Evolutionary conservation across 116 monocot genomes (phyloP), one percentile per base, ranked within the genome.

Genomic region (Posidonia oceanica): DNA sequence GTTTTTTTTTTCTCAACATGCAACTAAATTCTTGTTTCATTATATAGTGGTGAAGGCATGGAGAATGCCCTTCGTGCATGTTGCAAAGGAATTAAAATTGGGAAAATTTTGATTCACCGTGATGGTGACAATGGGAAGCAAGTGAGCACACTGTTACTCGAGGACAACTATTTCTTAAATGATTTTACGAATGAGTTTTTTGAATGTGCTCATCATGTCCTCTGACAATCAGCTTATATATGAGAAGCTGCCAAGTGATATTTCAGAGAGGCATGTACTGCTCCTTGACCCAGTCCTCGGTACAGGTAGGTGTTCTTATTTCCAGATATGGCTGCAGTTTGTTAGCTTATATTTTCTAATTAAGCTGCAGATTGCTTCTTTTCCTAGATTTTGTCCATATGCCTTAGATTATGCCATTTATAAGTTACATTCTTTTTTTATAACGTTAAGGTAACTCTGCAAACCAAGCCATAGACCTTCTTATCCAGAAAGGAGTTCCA

Each of bases 51-150:
- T 65, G 96, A 96, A 85, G 91, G 96, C 76, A 96, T 96, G 96
- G 96, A 96, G 70, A 96, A 96, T 79, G 96, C 96, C 1, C 70
- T 96, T 59, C 86, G 96, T 68, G 96, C 96, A 52, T 96, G 96
- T 61, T 96, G 96, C 63, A 96, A 96, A 75, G 96, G 96, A 69
- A 96, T 96, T 67, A 96, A 96, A 85, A 96, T 96, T 58, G 96
- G 96, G 20, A 96, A 96, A 82, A 96, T 96, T 72, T 77, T 96
- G 37, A 96, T 96, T 48, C 96, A 91, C 67, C 86, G 96, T 17
- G 96, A 83, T 75, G 96, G 96, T 14, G 96, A 96, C 76, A 78
- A 91, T 72, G 96, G 96, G 23, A 83, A 91, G 71, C 89, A 96
- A 73, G 96, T 89, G 38, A 63, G 69, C 15, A 39, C 20, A 10